Base-by-base conservation (phyloP, 225 moss, liverwort and hornwort species). In the Sphagnum tenellum region DNA sequence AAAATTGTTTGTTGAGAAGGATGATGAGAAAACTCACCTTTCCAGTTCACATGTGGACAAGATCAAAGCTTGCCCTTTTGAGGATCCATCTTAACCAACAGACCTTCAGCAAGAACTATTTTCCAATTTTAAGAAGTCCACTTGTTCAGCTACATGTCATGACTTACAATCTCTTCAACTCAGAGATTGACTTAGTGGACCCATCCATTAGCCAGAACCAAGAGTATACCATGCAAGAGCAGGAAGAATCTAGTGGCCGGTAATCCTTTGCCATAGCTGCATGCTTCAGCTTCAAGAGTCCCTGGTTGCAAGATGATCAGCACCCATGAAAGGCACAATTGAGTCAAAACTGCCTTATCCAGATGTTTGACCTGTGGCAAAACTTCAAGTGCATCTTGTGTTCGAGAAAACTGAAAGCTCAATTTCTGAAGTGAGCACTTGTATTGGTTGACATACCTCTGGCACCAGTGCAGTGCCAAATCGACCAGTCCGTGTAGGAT, bases 401-500 rank as follows among this genome's bases (percentile, higher is more conserved):
- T 52, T 5, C 0, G 9, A 52, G 52, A 9, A 52, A 9, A 52
- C 52, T 2, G 1, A 52, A 52, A 52, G 52, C 52, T 52, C 52
- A 7, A 48, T 0, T 47, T 13, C 9, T 8, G 3, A 45, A 9
- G 65, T 62, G 53, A 49, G 48, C 14, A 47, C 3, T 0, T 64
- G 50, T 5, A 12, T 48, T 9, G 62, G 4, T 51, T 58, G 14
- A 64, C 59, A 77, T 79, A 91, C 90, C 90, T 92, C 92, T 61
- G 92, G 63, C 55, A 96, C 84, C 62, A 96, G 89, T 57, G 95
- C 92, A 74, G 95, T 84, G 66, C 95, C 95, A 73, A 96, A 96
- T 49, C 95, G 86, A 44, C 86, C 92, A 68, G 95, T 96, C 55
- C 92, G 84, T 54, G 95, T 96, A 45, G 95, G 95, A 68, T 96